Percentiles rank a stretch among this genome's conserved stretches.
Evolutionary conservation across 1,139 yeast species (phyloP).

Genomic region (Ogataea hybrid): DNA sequence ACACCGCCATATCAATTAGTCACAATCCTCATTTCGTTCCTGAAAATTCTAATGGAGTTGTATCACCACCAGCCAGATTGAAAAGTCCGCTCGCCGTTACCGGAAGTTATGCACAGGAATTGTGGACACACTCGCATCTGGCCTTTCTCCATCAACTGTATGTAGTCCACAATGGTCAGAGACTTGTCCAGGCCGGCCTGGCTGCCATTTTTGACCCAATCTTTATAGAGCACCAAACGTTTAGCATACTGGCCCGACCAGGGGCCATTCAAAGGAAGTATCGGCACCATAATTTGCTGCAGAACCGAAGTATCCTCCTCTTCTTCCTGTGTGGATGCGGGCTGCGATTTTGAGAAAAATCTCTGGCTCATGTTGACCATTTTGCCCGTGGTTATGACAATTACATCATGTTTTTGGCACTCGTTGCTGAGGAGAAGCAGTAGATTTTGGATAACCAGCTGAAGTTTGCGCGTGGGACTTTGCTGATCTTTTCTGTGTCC

Average conservation of each 20-base stretch:
- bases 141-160: slow-evolving; percentile 14
- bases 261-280: slow-evolving; percentile 26
- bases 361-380: slow-evolving; percentile 28
- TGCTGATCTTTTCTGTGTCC: slow-evolving; percentile 14
- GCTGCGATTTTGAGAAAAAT: slow-evolving; percentile 13
- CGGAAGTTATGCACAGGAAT: slow-evolving; percentile 11
- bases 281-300: slow-evolving; percentile 30
- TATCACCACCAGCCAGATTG: slow-evolving; percentile 18
- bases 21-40: too few species aligned
- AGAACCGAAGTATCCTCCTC: slow-evolving; percentile 18
- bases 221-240: slow-evolving; percentile 29
- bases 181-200: slow-evolving; percentile 11
- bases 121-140: slow-evolving; percentile 15
- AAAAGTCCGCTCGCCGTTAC: slow-evolving; percentile 21
- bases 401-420: slow-evolving; percentile 9
- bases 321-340: slow-evolving; percentile 4
- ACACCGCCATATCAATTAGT: neutral
- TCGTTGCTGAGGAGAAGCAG: slow-evolving; percentile 16
- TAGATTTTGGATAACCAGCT: slow-evolving; percentile 19
- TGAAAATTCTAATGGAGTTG: too few species aligned
- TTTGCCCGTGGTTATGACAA: slow-evolving; percentile 27
- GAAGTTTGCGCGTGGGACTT: slow-evolving; percentile 18
- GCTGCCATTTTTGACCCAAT: slow-evolving; percentile 24
- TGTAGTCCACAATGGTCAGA: slow-evolving; percentile 15
- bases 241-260: slow-evolving; percentile 27